Conservation (phyloP, 2,329 filamentous ascomycete species). For the Pseudocercospora musae region DNA sequence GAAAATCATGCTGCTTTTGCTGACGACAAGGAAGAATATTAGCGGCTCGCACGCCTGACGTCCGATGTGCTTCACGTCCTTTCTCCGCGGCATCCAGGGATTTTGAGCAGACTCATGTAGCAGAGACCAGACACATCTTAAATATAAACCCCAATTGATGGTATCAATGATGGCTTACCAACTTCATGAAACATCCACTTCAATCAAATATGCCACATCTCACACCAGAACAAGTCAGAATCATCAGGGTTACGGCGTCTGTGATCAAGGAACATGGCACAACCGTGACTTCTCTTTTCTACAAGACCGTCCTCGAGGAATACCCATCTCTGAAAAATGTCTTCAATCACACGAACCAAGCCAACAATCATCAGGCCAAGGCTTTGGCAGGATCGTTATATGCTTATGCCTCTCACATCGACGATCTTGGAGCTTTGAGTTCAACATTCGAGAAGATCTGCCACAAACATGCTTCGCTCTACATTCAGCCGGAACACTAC, state of each 20-base stretch:
- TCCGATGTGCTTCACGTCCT: neutral
- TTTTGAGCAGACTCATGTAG: neutral
- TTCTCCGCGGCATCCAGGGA: neutral
- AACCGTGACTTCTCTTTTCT: conserved; percentile 68
- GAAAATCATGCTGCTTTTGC: neutral
- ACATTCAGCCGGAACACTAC: conserved; percentile 67
- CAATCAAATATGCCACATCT: conserved; percentile 42
- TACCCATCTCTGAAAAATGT: conserved; percentile 65
- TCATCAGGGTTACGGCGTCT: conserved; percentile 69
- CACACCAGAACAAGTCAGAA: conserved; percentile 58
- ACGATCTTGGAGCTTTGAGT: conserved; percentile 59
- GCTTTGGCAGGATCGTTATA: conserved; percentile 68
- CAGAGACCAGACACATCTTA: neutral
- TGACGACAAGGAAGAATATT: conserved; percentile 4
- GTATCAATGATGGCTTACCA: conserved; percentile 1
- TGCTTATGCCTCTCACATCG: conserved; percentile 69
- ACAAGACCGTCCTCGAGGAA: conserved; percentile 63
- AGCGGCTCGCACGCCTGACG: neutral
- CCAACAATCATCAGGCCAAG: conserved; percentile 63
- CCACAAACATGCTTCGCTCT: conserved; percentile 71
- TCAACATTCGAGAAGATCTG: conserved; percentile 65
- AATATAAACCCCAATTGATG: neutral
- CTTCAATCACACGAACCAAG: conserved; percentile 70
- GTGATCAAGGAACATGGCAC: conserved; percentile 65
- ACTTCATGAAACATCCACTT: neutral